These are phyloP conservation scores for Aegilops speltoides DNA, from an alignment of 176 grass and related monocot species.

Conservation along the genomic window DNA sequence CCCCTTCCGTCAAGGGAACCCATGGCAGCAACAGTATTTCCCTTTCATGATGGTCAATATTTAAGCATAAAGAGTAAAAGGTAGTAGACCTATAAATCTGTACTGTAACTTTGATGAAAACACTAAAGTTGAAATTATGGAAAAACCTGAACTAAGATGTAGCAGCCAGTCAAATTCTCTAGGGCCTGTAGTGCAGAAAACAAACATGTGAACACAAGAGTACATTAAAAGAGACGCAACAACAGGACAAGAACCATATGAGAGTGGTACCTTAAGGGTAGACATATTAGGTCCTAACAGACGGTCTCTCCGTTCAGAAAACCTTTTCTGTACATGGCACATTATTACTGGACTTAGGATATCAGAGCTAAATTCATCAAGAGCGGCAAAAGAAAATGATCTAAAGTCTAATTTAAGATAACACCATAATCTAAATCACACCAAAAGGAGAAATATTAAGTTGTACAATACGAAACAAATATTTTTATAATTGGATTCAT, in stretches of 20 bases:
- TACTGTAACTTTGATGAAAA: background rate
- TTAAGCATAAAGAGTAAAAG: no score
- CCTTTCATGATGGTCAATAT: slow-evolving; percentile 1
- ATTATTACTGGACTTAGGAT: slow-evolving; percentile 16
- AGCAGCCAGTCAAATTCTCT: slow-evolving; percentile 86
- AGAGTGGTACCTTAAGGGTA: slow-evolving; percentile 72
- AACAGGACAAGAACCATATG: background rate
- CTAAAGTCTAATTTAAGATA: background rate
- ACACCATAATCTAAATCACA: background rate
- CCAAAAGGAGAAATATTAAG: background rate
- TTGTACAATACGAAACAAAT: background rate
- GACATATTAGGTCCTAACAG: slow-evolving; percentile 91
- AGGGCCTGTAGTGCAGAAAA: slow-evolving; percentile 61
- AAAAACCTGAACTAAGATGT: slow-evolving; percentile 88
- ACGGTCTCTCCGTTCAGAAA: slow-evolving; percentile 84
- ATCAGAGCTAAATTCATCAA: background rate
- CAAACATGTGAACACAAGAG: slow-evolving; percentile 1
- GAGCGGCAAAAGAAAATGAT: background rate
- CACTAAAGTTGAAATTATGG: slow-evolving; percentile 12
- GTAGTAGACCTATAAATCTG: no score
- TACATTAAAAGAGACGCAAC: background rate
- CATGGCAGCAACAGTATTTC: slow-evolving; percentile 85
- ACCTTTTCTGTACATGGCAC: slow-evolving; percentile 65
- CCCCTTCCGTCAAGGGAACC: slow-evolving; percentile 61
- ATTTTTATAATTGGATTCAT: background rate